Conservation (phyloP, 805 yeast genomes). For the Candida gorgasii region DNA sequence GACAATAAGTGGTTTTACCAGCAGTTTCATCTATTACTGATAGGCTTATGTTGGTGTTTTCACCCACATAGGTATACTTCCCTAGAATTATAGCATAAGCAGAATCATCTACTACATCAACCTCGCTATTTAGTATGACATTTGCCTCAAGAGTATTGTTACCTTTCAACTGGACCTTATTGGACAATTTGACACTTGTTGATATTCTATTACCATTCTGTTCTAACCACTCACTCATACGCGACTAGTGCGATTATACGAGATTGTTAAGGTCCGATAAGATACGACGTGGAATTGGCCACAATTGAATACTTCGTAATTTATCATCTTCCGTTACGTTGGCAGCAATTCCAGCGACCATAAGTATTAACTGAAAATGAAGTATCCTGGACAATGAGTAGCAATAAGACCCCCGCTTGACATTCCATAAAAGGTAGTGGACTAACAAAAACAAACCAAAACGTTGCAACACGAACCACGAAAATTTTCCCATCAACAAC, state of each 20-base stretch:
- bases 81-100: constrained; percentile 43
- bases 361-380: no score
- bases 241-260: not conserved
- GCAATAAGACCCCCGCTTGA: not conserved
- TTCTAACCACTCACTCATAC: constrained; percentile 43
- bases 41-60: constrained; percentile 23
- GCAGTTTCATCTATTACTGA: constrained; percentile 15
- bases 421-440: not conserved
- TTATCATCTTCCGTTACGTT: not conserved
- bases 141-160: constrained; percentile 43
- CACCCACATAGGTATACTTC: constrained; percentile 43
- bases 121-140: constrained; percentile 38
- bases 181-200: constrained; percentile 41
- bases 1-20: constrained; percentile 22
- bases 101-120: constrained; percentile 16
- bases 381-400: no score
- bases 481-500: constrained; percentile 1
- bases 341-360: not conserved
- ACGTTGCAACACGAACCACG: not conserved
- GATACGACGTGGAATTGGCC: not conserved
- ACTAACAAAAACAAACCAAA: not conserved
- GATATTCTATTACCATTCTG: constrained; percentile 55
- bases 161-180: constrained; percentile 47
- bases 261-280: not conserved
- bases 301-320: not conserved